These are phyloP conservation scores for Sarocladium kiliense DNA, from an alignment of 2,329 filamentous ascomycete genomes.

Conservation along the genomic window DNA sequence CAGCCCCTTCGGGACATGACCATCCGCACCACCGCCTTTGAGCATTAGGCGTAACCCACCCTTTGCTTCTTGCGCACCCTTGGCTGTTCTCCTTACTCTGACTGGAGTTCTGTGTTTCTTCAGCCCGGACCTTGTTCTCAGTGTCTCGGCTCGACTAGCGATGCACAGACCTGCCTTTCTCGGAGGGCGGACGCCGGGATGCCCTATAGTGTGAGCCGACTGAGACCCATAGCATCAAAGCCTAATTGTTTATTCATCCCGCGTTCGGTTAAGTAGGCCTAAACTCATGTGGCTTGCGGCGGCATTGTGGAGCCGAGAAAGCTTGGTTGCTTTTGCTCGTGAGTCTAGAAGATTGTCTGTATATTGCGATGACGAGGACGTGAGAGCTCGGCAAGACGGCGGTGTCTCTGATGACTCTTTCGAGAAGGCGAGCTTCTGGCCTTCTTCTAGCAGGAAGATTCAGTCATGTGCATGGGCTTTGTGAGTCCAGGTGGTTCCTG, in stretches of 20 bases:
- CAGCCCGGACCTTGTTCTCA: neutral
- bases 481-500: too few relatives aligned
- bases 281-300: neutral
- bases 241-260: too few relatives aligned
- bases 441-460: too few relatives aligned
- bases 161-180: neutral
- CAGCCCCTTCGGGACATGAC: slow-evolving; percentile 6
- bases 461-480: too few relatives aligned
- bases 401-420: neutral
- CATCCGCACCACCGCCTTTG: slow-evolving; percentile 5
- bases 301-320: neutral
- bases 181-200: neutral
- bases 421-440: neutral
- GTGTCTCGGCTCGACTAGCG: neutral
- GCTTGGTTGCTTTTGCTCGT: neutral
- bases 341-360: neutral
- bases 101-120: neutral
- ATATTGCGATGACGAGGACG: neutral
- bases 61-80: neutral
- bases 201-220: neutral
- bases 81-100: neutral
- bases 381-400: neutral
- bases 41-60: neutral
- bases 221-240: too few relatives aligned
- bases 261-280: too few relatives aligned